phyloP scores from a whole-genome alignment of 306 rosid genomes.

The Castanea crenata region DNA sequence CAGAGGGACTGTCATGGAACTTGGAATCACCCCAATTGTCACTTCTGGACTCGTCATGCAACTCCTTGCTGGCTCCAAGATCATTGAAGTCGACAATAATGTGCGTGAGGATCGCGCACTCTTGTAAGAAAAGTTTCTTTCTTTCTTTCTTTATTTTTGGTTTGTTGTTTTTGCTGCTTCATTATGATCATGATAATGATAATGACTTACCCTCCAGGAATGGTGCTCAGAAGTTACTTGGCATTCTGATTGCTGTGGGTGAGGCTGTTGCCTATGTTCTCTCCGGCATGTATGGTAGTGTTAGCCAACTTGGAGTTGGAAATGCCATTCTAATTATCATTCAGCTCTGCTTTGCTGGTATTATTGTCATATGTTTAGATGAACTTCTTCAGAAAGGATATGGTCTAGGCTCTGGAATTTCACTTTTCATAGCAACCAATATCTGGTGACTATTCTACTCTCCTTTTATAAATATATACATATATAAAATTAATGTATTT shows the following conservation, averaged over 20 bases:
- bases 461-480: background rate
- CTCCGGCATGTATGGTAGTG: conserved; percentile 97
- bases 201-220: conserved; percentile 41
- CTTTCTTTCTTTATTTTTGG: background rate
- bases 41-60: conserved; percentile 94
- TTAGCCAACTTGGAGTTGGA: conserved; percentile 96
- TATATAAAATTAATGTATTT: background rate
- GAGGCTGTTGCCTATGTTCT: conserved; percentile 98
- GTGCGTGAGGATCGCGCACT: conserved; percentile 97
- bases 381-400: conserved; percentile 99
- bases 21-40: conserved; percentile 91
- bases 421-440: conserved; percentile 93
- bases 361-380: conserved; percentile 91
- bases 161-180: background rate
- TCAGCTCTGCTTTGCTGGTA: conserved; percentile 93
- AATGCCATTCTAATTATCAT: conserved; percentile 87
- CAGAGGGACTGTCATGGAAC: conserved; percentile 97
- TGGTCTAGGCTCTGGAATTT: conserved; percentile 97
- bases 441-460: conserved; percentile 60
- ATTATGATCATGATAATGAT: background rate
- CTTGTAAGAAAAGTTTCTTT: conserved; percentile 46
- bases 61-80: conserved; percentile 85
- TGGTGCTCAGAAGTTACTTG: conserved; percentile 90
- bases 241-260: conserved; percentile 89
- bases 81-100: conserved; percentile 88